phyloP scores from a whole-genome alignment of 2,329 filamentous ascomycete species.

The Penicillium sp. region DNA sequence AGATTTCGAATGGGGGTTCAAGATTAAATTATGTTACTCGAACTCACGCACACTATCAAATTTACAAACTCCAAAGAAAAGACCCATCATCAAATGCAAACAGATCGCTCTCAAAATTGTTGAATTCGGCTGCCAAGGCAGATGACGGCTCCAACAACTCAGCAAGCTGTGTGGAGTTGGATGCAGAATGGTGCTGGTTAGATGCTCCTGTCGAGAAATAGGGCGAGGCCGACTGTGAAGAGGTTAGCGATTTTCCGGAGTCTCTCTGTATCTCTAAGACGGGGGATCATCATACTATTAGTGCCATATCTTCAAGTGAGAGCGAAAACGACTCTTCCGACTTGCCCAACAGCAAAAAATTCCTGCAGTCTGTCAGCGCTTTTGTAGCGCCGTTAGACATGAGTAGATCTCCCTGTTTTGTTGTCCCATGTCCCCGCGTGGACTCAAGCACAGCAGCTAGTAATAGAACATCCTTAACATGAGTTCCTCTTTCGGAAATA shows the following conservation, averaged over 20 bases:
- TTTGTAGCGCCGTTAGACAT: conserved; percentile 34
- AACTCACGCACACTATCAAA: background rate
- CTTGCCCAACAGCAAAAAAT: conserved; percentile 17
- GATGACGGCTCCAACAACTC: conserved; percentile 11
- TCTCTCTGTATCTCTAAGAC: background rate
- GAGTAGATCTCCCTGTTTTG: conserved; percentile 26
- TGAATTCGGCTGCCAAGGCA: conserved; percentile 19
- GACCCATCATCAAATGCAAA: conserved; percentile 25
- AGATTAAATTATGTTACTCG: too few species aligned
- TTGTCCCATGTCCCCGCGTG: conserved; percentile 31
- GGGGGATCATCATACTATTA: background rate
- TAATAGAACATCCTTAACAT: conserved; percentile 36
- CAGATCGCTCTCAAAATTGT: conserved; percentile 20
- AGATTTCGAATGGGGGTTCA: too few species aligned
- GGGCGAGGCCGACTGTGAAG: background rate
- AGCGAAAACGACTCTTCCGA: conserved; percentile 1
- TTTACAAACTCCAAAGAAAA: conserved; percentile 22
- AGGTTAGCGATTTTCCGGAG: background rate
- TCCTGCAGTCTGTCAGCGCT: conserved; percentile 23
- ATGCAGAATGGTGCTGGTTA: background rate
- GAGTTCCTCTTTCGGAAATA: conserved; percentile 32
- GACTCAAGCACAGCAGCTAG: conserved; percentile 35
- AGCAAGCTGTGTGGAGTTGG: background rate
- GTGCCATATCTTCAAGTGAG: background rate
- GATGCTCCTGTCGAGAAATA: background rate